Base-by-base conservation (phyloP, 1,284 basidiomycete genomes). In the Jaminaea rosea region DNA sequence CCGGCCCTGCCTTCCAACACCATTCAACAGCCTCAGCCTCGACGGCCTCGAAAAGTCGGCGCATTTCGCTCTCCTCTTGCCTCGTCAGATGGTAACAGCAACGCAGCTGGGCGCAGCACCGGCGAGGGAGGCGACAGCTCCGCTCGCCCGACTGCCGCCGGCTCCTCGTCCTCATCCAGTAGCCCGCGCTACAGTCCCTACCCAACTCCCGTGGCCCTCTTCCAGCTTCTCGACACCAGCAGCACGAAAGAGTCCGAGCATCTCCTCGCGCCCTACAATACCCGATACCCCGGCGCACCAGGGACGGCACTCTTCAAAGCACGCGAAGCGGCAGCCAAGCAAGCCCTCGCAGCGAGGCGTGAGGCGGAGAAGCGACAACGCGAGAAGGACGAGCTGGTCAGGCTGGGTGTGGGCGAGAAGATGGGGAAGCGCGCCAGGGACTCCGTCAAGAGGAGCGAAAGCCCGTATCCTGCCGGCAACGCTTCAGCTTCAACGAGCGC, bases 221-320 rank as follows among this genome's bases (percentile, higher is more conserved):
- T 42, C 39, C 24, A n/a, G 13, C 39, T 42, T 11, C 39, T 42
- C 4, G 19, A 42, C 11, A 23, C 17, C 39, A 13, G 11, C 15
- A 17, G 19, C 13, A n/a, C 39, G 19, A 24, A 21, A 11, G 19
- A 42, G 24, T 42, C 17, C 15, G 39, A 42, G 39, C 39, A 42
- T 23, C 39, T 42, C 39, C 39, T 42, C 49, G 58, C 63, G 28
- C 58, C 67, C 44, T 58, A 59, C 31, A 68, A 70, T 53, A 62
- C 68, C 24, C 65, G 67, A 17, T 68, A 66, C 27, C 62, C 65
- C 5, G 63, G 67, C 24, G 67, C 63, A 21, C 63, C 65, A 2
- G 64, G 65, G 23, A 66, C 65, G 0, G 67, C 65, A 1, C 58
- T 65, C 24, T 60, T 59, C 41, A 60, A 62, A 27, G 65, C 62